Percentiles rank a stretch among this genome's conserved stretches.
Conservation (phyloP, 148 eudicot species). For the Heliamphora exappendiculata region DNA sequence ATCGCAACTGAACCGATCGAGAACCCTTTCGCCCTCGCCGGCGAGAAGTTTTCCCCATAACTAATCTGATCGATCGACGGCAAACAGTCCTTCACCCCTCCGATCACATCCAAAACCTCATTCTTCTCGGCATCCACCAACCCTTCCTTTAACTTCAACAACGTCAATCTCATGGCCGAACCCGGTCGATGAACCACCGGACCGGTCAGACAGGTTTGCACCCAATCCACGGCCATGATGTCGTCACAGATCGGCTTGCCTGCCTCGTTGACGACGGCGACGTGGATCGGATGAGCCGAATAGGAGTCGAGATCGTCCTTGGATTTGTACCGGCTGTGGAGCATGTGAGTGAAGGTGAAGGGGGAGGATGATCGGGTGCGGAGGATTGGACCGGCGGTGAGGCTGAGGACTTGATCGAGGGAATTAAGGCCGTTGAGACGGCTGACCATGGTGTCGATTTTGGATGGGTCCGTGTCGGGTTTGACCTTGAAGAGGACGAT, state of each 20-base stretch:
- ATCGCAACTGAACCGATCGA: conserved; percentile 63
- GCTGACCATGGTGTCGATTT: conserved; percentile 45
- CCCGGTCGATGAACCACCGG: conserved; percentile 29
- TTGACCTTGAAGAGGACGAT: conserved; percentile 69
- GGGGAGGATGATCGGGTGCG: conserved; percentile 33
- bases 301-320: conserved; percentile 50
- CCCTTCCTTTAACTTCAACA: conserved; percentile 60
- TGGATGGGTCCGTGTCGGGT: conserved; percentile 34
- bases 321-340: conserved; percentile 60
- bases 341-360: conserved; percentile 61
- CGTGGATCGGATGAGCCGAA: conserved; percentile 52
- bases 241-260: conserved; percentile 65
- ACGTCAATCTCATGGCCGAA: conserved; percentile 56
- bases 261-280: conserved; percentile 38
- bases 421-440: conserved; percentile 46
- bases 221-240: conserved; percentile 87
- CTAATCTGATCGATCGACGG: conserved; percentile 36
- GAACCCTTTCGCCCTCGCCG: conserved; percentile 78
- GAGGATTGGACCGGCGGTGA: conserved; percentile 48
- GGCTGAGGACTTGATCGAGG: conserved; percentile 40
- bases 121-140: conserved; percentile 42
- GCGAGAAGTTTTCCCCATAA: conserved; percentile 77
- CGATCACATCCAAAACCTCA: conserved; percentile 45
- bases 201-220: conserved; percentile 20
- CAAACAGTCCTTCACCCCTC: conserved; percentile 46